These are phyloP conservation scores for Populus deltoides DNA, from an alignment of 345 rosid genomes.

Conservation along the genomic window DNA sequence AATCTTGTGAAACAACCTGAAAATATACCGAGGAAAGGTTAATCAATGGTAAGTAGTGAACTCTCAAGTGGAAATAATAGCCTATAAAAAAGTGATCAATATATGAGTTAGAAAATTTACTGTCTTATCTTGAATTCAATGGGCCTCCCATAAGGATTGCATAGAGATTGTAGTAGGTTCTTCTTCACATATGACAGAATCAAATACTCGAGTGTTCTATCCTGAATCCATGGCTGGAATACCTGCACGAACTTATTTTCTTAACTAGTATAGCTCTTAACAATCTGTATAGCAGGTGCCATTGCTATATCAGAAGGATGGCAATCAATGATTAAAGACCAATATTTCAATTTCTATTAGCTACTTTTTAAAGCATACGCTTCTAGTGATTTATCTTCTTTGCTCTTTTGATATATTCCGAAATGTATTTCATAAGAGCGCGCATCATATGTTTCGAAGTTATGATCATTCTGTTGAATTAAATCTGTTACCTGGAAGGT, in stretches of 20 bases:
- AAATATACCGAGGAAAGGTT: neutral
- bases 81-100: neutral
- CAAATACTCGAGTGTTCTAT: slow-evolving; percentile 37
- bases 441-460: no score
- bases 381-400: no score
- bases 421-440: neutral
- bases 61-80: neutral
- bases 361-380: no score
- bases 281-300: no score
- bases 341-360: no score
- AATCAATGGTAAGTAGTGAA: no score
- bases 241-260: slow-evolving; percentile 23
- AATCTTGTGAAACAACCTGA: slow-evolving; percentile 41
- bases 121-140: slow-evolving; percentile 20
- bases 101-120: slow-evolving; percentile 17
- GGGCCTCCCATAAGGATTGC: slow-evolving; percentile 29
- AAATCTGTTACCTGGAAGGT: slow-evolving; percentile 38
- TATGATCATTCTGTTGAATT: neutral
- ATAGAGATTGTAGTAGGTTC: slow-evolving; percentile 22
- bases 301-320: no score
- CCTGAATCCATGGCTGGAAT: slow-evolving; percentile 49
- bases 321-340: no score
- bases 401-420: no score
- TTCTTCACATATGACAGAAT: slow-evolving; percentile 13
- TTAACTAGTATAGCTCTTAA: neutral